Evolutionary conservation across 306 rosid genomes (phyloP).

Genomic region (Benincasa hispida): DNA sequence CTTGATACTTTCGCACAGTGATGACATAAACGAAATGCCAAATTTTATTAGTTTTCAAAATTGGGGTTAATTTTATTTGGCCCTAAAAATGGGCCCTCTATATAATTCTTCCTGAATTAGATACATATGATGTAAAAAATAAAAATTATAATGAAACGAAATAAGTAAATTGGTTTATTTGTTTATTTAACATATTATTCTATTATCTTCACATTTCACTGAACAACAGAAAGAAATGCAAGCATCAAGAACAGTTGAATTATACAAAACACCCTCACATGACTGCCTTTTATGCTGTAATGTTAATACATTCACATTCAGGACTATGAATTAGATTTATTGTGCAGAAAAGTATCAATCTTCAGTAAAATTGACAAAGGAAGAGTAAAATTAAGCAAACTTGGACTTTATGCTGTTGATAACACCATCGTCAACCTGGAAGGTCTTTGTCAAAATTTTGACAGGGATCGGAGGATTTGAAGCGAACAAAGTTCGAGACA

Average conservation of each 20-base stretch:
- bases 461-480: constrained; percentile 16
- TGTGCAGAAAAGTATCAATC: background rate
- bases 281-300: background rate
- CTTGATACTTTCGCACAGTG: too few species aligned
- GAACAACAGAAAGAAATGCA: background rate
- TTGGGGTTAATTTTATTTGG: too few species aligned
- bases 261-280: background rate
- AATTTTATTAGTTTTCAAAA: too few species aligned
- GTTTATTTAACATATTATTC: background rate
- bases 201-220: background rate
- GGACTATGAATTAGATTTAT: background rate
- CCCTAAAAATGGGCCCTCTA: too few species aligned
- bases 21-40: too few species aligned
- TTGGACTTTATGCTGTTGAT: constrained; percentile 24
- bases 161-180: background rate
- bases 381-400: constrained; percentile 14
- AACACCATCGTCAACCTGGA: constrained; percentile 16
- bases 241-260: background rate
- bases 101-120: background rate
- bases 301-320: background rate
- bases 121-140: background rate
- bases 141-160: background rate
- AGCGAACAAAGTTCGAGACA: constrained; percentile 17
- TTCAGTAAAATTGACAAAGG: background rate
- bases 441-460: constrained; percentile 17